A percentile compares a stretch with the other conserved stretches of the same genome.
These are phyloP conservation scores for Trametes sp. DNA, from an alignment of 1,284 basidiomycete genomes.

Conservation along the genomic window DNA sequence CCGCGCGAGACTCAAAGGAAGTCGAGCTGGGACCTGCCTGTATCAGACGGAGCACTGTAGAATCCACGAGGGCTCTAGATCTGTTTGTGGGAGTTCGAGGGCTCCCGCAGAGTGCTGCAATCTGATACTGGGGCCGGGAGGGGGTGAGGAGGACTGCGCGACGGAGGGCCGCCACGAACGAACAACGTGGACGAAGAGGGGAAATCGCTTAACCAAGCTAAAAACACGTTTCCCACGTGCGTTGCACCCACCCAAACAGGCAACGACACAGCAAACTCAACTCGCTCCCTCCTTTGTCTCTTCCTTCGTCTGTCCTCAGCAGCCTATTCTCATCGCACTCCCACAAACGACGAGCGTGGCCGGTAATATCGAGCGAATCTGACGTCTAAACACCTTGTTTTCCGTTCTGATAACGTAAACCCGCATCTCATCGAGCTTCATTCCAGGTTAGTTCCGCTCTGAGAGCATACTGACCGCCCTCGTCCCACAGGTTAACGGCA, in stretches of 20 bases:
- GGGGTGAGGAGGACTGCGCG: neutral
- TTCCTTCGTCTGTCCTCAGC: neutral
- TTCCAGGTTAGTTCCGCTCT: conserved; percentile 15
- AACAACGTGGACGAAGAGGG: neutral
- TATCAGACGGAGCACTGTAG: neutral
- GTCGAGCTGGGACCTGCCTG: neutral
- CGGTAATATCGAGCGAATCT: neutral
- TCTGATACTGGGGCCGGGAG: neutral
- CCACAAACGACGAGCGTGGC: neutral
- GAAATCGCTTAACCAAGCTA: conserved; percentile 1
- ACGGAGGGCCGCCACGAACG: conserved; percentile 5
- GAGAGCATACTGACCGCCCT: conserved; percentile 12
- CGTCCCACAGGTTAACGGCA: conserved; percentile 9
- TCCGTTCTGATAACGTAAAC: conserved; percentile 1
- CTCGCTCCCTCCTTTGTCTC: neutral
- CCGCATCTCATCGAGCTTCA: conserved; percentile 2
- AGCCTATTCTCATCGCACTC: neutral
- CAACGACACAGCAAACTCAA: neutral
- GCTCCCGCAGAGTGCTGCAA: neutral
- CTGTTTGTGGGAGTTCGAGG: neutral
- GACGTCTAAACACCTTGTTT: neutral
- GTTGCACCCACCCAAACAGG: neutral
- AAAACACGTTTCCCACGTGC: conserved; percentile 7
- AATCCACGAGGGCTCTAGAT: neutral
- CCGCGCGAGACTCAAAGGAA: neutral